Evolutionary conservation across 805 yeast species (phyloP).

Genomic region (Komagataella ulmi): DNA sequence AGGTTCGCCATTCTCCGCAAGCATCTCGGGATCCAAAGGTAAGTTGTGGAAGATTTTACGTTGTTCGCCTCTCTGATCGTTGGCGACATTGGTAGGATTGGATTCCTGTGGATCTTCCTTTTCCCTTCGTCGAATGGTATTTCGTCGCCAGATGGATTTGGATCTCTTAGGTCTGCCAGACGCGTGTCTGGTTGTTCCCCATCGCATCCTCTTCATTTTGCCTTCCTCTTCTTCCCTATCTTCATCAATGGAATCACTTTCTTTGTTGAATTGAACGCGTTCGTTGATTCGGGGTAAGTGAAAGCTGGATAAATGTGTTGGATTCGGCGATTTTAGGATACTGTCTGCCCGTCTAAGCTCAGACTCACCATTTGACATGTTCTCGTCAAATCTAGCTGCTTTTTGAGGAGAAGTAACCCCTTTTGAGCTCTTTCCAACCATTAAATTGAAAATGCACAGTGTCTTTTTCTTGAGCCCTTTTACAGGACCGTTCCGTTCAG

Average conservation of each 20-base stretch:
- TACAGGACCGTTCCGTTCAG: background rate
- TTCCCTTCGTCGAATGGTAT: background rate
- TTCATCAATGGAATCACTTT: background rate
- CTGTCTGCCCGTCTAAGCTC: background rate
- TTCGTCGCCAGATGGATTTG: slow-evolving; percentile 7
- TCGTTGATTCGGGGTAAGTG: background rate
- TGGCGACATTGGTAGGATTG: slow-evolving; percentile 5
- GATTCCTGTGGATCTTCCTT: slow-evolving; percentile 1
- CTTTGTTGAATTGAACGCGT: background rate
- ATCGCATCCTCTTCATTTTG: slow-evolving; percentile 59
- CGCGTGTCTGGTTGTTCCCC: slow-evolving; percentile 82
- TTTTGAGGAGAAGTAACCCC: background rate
- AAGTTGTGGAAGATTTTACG: slow-evolving; percentile 50
- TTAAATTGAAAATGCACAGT: background rate
- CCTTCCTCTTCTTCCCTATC: background rate
- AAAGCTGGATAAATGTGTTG: background rate
- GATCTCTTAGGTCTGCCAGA: slow-evolving; percentile 28
- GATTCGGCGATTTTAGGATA: background rate
- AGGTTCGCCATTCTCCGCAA: slow-evolving; percentile 53
- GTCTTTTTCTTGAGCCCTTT: background rate
- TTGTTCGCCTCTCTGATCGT: slow-evolving; percentile 2
- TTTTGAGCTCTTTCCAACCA: background rate
- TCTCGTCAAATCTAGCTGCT: background rate
- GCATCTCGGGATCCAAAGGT: slow-evolving; percentile 41
- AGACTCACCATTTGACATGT: background rate